Percentiles rank a stretch among this genome's conserved stretches.
phyloP scores from a whole-genome alignment of 2,329 filamentous ascomycete species.

The Neonectria magnoliae region DNA sequence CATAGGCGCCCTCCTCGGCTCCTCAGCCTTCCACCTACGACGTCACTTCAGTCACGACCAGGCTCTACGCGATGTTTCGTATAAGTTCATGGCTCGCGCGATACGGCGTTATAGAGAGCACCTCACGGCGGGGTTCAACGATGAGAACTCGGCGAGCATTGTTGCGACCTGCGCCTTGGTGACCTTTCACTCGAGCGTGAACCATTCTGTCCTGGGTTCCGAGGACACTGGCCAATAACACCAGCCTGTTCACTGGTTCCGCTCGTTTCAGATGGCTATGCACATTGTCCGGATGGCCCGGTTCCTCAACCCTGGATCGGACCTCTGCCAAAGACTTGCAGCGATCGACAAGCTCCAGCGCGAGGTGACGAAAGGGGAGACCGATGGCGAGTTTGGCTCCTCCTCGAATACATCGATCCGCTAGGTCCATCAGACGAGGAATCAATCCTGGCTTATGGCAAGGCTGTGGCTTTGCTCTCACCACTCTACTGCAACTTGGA shows the following conservation, averaged over 20 bases:
- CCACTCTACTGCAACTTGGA: background rate
- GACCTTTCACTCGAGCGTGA: background rate
- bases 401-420: background rate
- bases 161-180: background rate
- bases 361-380: background rate
- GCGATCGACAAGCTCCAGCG: background rate
- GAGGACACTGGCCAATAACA: background rate
- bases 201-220: background rate
- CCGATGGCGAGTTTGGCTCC: background rate
- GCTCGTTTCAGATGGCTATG: background rate
- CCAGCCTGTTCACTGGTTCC: constrained; percentile 8
- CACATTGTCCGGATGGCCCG: background rate
- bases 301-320: background rate
- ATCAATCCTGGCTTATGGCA: background rate
- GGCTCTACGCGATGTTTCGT: constrained; percentile 2
- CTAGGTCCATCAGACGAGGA: background rate
- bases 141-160: background rate
- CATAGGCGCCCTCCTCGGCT: constrained; percentile 13
- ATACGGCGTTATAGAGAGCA: constrained; percentile 5
- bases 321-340: background rate
- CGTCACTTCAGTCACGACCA: background rate
- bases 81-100: constrained; percentile 7
- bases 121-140: background rate
- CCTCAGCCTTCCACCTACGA: constrained; percentile 14
- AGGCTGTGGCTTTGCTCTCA: background rate